Percentiles rank a stretch among this genome's conserved stretches.
These are phyloP conservation scores for Capronia epimyces DNA, from an alignment of 2,329 filamentous ascomycete genomes.

Conservation along the genomic window DNA sequence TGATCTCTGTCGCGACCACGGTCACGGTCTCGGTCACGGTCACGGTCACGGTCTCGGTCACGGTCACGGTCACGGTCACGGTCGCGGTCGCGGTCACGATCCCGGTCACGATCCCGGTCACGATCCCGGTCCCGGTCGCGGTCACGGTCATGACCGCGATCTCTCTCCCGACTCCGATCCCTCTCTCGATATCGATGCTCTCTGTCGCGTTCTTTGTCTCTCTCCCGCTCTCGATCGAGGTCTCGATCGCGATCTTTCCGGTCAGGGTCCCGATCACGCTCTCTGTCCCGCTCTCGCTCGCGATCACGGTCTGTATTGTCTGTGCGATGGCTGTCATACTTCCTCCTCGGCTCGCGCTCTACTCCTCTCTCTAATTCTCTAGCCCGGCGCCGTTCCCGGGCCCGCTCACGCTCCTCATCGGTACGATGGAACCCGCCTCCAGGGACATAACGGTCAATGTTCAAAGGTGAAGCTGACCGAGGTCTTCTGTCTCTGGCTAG, in stretches of 20 bases:
- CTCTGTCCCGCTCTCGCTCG: too few species aligned
- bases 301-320: too few species aligned
- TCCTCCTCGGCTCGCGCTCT: conserved; percentile 13
- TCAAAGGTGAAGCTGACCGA: conserved; percentile 29
- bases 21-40: conserved; percentile 4
- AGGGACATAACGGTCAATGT: conserved; percentile 45
- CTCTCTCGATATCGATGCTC: conserved; percentile 17
- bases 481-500: conserved; percentile 29
- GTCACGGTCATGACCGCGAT: conserved; percentile 7
- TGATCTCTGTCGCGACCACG: conserved; percentile 1
- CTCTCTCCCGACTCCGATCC: conserved; percentile 22
- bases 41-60: conserved; percentile 20
- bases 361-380: neutral
- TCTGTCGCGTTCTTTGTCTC: neutral
- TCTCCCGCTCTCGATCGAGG: conserved; percentile 12
- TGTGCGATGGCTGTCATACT: conserved; percentile 29
- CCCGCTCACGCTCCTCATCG: conserved; percentile 29
- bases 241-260: conserved; percentile 25
- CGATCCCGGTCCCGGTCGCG: conserved; percentile 9
- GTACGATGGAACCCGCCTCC: conserved; percentile 31
- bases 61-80: conserved; percentile 21
- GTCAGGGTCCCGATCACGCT: conserved; percentile 24
- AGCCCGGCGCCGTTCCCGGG: conserved; percentile 7
- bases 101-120: conserved; percentile 21
- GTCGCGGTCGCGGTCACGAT: conserved; percentile 24